Percentiles rank a stretch among this genome's conserved stretches.
phyloP scores from a whole-genome alignment of 1,139 yeast genomes.

The Barnettozyma hawaiiensis region DNA sequence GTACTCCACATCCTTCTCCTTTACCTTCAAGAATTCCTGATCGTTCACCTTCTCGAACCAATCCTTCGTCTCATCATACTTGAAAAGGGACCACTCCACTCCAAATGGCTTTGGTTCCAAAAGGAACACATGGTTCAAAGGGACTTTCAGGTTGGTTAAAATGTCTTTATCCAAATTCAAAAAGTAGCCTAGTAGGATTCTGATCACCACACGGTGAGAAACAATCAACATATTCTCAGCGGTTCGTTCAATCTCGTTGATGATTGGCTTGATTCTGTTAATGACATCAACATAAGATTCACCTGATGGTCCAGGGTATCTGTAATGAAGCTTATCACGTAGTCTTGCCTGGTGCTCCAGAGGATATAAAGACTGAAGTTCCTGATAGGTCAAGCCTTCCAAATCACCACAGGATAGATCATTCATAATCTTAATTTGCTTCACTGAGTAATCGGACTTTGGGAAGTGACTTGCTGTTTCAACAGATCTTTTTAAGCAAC shows the following conservation, averaged over 20 bases:
- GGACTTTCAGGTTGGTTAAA: slow-evolving; percentile 88
- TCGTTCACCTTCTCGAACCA: slow-evolving; percentile 75
- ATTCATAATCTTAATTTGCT: slow-evolving; percentile 89
- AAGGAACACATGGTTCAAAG: slow-evolving; percentile 83
- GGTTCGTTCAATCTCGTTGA: slow-evolving; percentile 88
- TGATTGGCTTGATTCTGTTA: slow-evolving; percentile 81
- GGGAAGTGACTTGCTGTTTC: slow-evolving; percentile 75
- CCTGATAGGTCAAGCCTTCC: slow-evolving; percentile 88
- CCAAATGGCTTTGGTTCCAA: slow-evolving; percentile 94
- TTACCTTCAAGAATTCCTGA: slow-evolving; percentile 45
- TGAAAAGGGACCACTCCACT: slow-evolving; percentile 85
- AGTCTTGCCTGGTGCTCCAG: slow-evolving; percentile 74
- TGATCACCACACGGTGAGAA: slow-evolving; percentile 86
- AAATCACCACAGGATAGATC: slow-evolving; percentile 90
- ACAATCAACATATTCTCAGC: slow-evolving; percentile 80
- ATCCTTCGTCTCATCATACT: slow-evolving; percentile 72
- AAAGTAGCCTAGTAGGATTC: slow-evolving; percentile 83
- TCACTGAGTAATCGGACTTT: slow-evolving; percentile 45
- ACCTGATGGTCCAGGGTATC: slow-evolving; percentile 98
- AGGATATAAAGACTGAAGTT: slow-evolving; percentile 66
- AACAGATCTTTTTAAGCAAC: slow-evolving; percentile 73
- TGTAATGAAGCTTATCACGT: slow-evolving; percentile 68
- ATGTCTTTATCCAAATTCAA: slow-evolving; percentile 77
- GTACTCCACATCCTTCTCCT: slow-evolving; percentile 58
- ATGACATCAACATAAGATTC: slow-evolving; percentile 92